Percentiles rank a stretch among this genome's conserved stretches.
Conservation (phyloP, 371 early-diverging fungal genomes). For the Haplosporangium sp. region DNA sequence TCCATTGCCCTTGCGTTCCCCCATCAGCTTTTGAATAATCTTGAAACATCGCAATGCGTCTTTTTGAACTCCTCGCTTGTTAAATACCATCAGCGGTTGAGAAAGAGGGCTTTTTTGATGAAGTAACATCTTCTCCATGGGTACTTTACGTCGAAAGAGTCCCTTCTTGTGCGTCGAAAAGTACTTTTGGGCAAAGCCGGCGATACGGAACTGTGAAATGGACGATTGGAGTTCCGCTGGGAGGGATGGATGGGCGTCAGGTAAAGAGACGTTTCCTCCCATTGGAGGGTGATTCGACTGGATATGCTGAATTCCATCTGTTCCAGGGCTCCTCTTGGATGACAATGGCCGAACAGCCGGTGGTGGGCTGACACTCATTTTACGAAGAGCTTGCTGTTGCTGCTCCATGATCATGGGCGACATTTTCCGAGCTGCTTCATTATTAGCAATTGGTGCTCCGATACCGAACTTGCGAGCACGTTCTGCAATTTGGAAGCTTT, state of each 20-base stretch:
- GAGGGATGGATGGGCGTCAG: conserved; percentile 51
- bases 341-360: conserved; percentile 13
- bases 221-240: conserved; percentile 77
- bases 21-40: conserved; percentile 86
- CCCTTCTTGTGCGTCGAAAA: conserved; percentile 93
- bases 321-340: background rate
- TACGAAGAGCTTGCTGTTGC: conserved; percentile 52
- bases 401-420: conserved; percentile 55
- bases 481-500: conserved; percentile 56
- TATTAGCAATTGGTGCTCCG: conserved; percentile 62
- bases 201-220: conserved; percentile 86
- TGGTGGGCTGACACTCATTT: conserved; percentile 45
- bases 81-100: conserved; percentile 84
- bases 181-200: conserved; percentile 92
- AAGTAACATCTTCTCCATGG: conserved; percentile 87
- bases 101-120: conserved; percentile 84
- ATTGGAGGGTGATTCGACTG: conserved; percentile 3
- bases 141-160: conserved; percentile 84
- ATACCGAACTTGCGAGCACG: conserved; percentile 59
- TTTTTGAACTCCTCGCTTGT: conserved; percentile 77
- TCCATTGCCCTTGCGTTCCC: conserved; percentile 67
- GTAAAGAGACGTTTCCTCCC: background rate
- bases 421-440: conserved; percentile 53
- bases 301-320: background rate
- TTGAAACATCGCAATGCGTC: conserved; percentile 91